Evolutionary conservation across 2,329 filamentous ascomycete species (phyloP), one percentile per base, ranked within the genome.

Genomic region (Penicillium sp.): DNA sequence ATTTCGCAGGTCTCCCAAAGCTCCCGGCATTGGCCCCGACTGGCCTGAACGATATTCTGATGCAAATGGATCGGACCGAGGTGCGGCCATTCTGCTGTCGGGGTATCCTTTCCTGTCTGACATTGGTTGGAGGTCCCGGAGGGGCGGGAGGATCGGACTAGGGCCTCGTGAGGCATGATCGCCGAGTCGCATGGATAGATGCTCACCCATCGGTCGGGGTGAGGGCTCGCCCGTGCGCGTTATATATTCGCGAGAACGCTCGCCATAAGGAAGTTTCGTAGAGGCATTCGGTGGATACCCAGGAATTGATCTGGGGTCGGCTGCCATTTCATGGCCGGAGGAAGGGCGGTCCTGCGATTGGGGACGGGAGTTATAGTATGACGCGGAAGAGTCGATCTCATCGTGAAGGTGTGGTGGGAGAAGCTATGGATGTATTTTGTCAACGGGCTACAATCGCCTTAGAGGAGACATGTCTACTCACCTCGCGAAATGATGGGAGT

Each of bases 381-480:
- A 76, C 60, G 74, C 66, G 13, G 70, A 72, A 22, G 75, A 76
- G 36, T 78, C 75, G 59, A 78, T 78, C 60, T 76, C 75, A 60
- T 77, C 74, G 59, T 77, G 75, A 10, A 78, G 69, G 60, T 78
- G 73, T 57, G 74, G 68, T 27, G 75, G 75, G 14, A 78, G 73
- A 13, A 78, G 67, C 75, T 78, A 50, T 16, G 14, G 44, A 67
- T 54, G 68, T 61, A 55, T 18, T 18, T 60, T 22, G 35, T 22
- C 5, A 43, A 31, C 6, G 10, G 24, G 24, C 35, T 46, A 9
- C 6, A 1, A 19, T 18, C 4, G 14, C 14, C 5, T 19, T 22
- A 18, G 5, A 7, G 13, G 14, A 22, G 9, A 5, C 22, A 39
- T 33, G 49, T 37, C 2, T 24, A 55, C 72, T 66, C 61, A 77